These are phyloP conservation scores for Clitopilus passeckerianus DNA, from an alignment of 768 basidiomycete genomes.

Conservation along the genomic window DNA sequence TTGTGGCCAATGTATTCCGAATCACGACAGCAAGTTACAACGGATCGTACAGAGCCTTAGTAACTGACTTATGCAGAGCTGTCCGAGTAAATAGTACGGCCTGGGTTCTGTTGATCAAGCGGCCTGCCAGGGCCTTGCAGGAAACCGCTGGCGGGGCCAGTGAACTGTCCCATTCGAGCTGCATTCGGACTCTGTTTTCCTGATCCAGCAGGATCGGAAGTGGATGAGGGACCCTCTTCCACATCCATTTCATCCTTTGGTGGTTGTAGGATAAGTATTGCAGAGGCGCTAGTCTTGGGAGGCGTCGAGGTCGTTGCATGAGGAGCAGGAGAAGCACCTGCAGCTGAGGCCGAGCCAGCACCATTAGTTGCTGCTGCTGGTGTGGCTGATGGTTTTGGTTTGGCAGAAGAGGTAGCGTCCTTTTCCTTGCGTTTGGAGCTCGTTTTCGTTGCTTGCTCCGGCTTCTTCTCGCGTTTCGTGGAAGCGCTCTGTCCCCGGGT, in stretches of 20 bases:
- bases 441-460: not conserved
- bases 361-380: constrained; percentile 11
- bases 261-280: not conserved
- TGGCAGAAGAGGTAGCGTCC: not conserved
- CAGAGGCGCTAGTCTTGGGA: not conserved
- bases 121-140: constrained; percentile 36
- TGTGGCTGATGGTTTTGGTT: not conserved
- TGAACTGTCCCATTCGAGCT: too few species aligned
- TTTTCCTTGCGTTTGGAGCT: not conserved
- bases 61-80: too few species aligned
- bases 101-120: constrained; percentile 44
- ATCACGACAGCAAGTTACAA: too few species aligned
- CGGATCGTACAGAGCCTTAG: too few species aligned
- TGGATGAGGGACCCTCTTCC: too few species aligned
- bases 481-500: constrained; percentile 19
- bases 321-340: not conserved
- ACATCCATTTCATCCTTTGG: not conserved
- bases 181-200: constrained; percentile 29
- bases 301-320: not conserved
- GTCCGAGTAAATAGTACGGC: constrained; percentile 57
- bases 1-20: too few species aligned
- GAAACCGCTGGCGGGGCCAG: constrained; percentile 45
- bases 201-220: constrained; percentile 5
- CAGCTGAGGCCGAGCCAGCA: not conserved
- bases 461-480: constrained; percentile 4